These are phyloP conservation scores for Periglandula ipomoeae DNA, from an alignment of 2,329 filamentous ascomycete species.

Conservation along the genomic window DNA sequence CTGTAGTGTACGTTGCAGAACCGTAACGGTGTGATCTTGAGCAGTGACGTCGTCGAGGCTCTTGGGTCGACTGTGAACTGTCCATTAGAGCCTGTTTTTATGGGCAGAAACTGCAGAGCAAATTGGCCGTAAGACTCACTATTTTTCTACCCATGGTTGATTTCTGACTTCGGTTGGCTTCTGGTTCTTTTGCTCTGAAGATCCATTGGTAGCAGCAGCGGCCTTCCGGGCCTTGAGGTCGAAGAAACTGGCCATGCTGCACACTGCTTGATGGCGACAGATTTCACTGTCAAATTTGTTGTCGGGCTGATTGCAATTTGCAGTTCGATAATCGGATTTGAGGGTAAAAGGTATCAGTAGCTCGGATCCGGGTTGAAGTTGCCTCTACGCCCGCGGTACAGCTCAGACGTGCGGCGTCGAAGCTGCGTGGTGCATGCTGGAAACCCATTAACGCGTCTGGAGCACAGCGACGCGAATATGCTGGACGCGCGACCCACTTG, in stretches of 20 bases:
- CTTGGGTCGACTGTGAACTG: slow-evolving; percentile 66
- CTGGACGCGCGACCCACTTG: too few relatives aligned
- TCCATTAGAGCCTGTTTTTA: background rate
- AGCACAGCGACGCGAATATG: too few relatives aligned
- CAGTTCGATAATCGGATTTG: too few relatives aligned
- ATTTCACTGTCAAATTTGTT: background rate
- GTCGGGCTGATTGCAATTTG: too few relatives aligned
- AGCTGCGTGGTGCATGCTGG: background rate
- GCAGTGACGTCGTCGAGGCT: slow-evolving; percentile 90
- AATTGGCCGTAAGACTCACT: slow-evolving; percentile 48
- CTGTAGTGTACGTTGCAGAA: slow-evolving; percentile 86
- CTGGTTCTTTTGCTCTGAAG: slow-evolving; percentile 55
- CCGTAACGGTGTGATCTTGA: slow-evolving; percentile 92
- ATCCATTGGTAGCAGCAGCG: slow-evolving; percentile 56
- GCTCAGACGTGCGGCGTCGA: background rate
- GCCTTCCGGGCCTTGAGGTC: slow-evolving; percentile 87
- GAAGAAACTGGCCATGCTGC: slow-evolving; percentile 79
- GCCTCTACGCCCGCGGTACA: too few relatives aligned
- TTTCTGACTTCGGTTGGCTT: slow-evolving; percentile 50
- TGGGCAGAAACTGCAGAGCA: background rate
- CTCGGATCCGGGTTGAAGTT: too few relatives aligned
- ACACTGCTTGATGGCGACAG: background rate
- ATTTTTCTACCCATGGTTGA: slow-evolving; percentile 99
- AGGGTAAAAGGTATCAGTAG: too few relatives aligned
- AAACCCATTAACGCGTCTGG: slow-evolving; percentile 23